These are phyloP conservation scores for Diaporthe australafricana DNA, from an alignment of 2,329 filamentous ascomycete genomes.

Conservation along the genomic window DNA sequence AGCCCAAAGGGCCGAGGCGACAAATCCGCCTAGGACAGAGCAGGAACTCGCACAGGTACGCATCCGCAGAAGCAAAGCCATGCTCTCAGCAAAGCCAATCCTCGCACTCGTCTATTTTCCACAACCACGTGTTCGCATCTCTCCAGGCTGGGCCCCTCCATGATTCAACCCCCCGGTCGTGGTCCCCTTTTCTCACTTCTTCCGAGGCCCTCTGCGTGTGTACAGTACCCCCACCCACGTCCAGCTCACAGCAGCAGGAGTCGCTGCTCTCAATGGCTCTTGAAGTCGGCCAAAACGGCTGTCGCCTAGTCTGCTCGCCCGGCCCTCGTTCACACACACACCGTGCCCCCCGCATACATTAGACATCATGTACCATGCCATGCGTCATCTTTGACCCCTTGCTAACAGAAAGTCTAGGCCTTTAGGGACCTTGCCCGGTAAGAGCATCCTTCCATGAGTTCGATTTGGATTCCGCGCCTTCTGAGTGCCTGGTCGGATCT, in stretches of 20 bases:
- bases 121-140: conserved; percentile 19
- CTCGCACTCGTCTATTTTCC: conserved; percentile 7
- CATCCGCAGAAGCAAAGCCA: neutral
- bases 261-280: neutral
- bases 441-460: conserved; percentile 18
- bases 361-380: neutral
- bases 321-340: neutral
- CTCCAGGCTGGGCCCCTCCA: neutral
- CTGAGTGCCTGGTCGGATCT: neutral
- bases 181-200: neutral
- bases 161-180: conserved; percentile 13
- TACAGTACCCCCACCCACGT: neutral
- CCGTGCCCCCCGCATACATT: neutral
- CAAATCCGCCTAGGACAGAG: conserved; percentile 25
- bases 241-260: conserved; percentile 1
- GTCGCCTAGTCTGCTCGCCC: neutral
- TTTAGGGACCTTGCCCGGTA: conserved; percentile 49
- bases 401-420: conserved; percentile 43
- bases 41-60: conserved; percentile 36
- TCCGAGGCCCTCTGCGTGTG: neutral
- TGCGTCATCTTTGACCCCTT: conserved; percentile 24
- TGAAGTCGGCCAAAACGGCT: neutral
- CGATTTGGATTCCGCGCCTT: conserved; percentile 17
- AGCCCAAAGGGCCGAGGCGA: neutral
- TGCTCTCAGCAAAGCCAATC: neutral